Base-by-base conservation (phyloP, 1,139 yeast species). In the Yamadazyma dendronema region DNA sequence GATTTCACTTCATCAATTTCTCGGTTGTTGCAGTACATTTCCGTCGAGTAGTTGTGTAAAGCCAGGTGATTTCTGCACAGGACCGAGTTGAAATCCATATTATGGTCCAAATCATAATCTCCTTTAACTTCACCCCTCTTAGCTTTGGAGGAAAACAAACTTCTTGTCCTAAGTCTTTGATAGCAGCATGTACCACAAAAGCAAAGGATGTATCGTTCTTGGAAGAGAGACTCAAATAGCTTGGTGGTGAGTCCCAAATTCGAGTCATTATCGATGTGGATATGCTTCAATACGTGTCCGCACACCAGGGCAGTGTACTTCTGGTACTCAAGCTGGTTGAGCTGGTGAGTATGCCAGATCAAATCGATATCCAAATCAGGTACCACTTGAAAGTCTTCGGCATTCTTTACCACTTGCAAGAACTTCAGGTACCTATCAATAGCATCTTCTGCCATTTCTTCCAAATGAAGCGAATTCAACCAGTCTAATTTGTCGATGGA, bases 321-420 rank as follows among this genome's bases (percentile, higher is more conserved):
- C 31, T 52, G 50, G 43, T 67, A 67, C 17, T 44, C 44, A 14
- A 32, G 36, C 30, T 59, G 53, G 3, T 54, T 47, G 22, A 67
- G 48, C 39, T 62, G 69, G 41, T 67, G 71, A 7, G 72, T 65
- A 38, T 63, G 71, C 72, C 73, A 67, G 1, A 61, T 50, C 29
- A 67, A 49, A 40, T 67, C 72, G 23, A 67, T 58, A 37, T 67
- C 73, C 36, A 66, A 48, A 1, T 72, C 63, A 0, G 74, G 72
- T 1, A 67, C 63, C 16, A 59, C 46, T 36, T 53, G 44, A 10
- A 27, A 35, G 7, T 38, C 32, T 7, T 38, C 33, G 2, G 33
- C 24, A 4, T 31, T 25, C 15, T 34, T 41, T 23, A 64, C 38
- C 16, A 65, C 28, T 8, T 40, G 36, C 33, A 62, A 49, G 38